Evolutionary conservation across 345 rosid genomes (phyloP), one percentile per base, ranked within the genome.

Genomic region (Ricinus communis): DNA sequence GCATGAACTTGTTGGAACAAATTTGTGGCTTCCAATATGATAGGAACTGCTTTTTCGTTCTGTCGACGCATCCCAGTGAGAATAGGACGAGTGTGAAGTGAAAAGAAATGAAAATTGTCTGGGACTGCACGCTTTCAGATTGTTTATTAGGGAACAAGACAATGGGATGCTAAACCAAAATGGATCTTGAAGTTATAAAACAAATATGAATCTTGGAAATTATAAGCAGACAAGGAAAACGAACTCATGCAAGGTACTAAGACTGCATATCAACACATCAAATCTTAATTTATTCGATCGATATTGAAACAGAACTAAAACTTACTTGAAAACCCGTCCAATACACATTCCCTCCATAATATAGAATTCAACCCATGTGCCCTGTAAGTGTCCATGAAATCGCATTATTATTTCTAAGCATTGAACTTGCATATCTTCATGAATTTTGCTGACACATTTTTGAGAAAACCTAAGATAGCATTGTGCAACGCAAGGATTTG

Each of bases 181-280:
- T 51, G 60, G 19, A 33, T 71, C 61, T 71, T 50, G 74, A 60
- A 61, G n/a, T n/a, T n/a, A n/a, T n/a, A n/a, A n/a, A n/a, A n/a
- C n/a, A n/a, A n/a, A n/a, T n/a, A n/a, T n/a, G n/a, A n/a, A n/a
- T n/a, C n/a, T n/a, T n/a, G n/a, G n/a, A n/a, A n/a, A 71, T 36
- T 3, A 30, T 21, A 8, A 22, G 9, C n/a, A 21, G 46, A 47
- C 60, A 70, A 31, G 30, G 5, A 47, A 60, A 45, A 46, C 66
- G 24, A 59, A 46, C 58, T 59, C 58, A 22, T 33, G 59, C 49
- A 70, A 46, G 21, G 22, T n/a, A 67, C 51, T 41, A 45, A 43
- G 8, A 24, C 31, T 41, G 33, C 45, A 14, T 19, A 67, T 40
- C 60, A 52, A 67, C n/a, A 8, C 22, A 65, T 27, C 56, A 50